Evolutionary conservation across 371 early-diverging fungal species (phyloP), one percentile per base, ranked within the genome.

Genomic region (Syncephalastrum sp.): DNA sequence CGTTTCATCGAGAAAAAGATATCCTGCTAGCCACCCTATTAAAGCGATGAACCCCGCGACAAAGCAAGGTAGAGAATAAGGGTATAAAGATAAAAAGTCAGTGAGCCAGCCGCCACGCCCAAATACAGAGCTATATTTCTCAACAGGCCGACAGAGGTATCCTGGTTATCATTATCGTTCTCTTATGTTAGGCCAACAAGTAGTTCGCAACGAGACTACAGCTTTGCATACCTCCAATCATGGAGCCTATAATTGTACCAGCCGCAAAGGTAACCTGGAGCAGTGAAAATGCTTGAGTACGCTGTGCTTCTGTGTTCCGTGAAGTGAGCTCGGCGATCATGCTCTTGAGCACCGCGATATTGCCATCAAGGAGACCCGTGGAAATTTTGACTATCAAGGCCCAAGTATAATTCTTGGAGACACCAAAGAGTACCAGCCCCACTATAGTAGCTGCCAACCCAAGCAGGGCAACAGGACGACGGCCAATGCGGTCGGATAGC

Each of bases 11-110:
- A 95, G 68, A 50, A 72, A 87, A 46, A 91, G 78, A 8, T 81
- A 65, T 1, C 90, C 92, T 23, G 89, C 67, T 0, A 85, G 50
- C 19, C 86, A 79, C 4, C 93, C 92, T 47, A 83, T 53, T 3
- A 81, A 43, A 50, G 85, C 77, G 5, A 93, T 75, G 7, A 64
- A 54, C 1, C 89, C 78, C 7, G 89, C 83, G 10, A 90, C 80
- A 12, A 88, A 68, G 61, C 94, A 95, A 0, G 96, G 96, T 8
- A 96, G 78, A 47, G 92, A 83, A 60, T 94, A 94, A 3, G 94
- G 95, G 57, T 85, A 90, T 7, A 65, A 59, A 5, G 65, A 68
- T 41, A 95, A 81, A 44, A 95, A 76, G 25, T 66, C 59, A 45
- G 75, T 81, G 15, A 74, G 16, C 33, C 42, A 50, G 10, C 69